Base-by-base conservation (phyloP, 768 basidiomycete species). In the Suillus brevipes region DNA sequence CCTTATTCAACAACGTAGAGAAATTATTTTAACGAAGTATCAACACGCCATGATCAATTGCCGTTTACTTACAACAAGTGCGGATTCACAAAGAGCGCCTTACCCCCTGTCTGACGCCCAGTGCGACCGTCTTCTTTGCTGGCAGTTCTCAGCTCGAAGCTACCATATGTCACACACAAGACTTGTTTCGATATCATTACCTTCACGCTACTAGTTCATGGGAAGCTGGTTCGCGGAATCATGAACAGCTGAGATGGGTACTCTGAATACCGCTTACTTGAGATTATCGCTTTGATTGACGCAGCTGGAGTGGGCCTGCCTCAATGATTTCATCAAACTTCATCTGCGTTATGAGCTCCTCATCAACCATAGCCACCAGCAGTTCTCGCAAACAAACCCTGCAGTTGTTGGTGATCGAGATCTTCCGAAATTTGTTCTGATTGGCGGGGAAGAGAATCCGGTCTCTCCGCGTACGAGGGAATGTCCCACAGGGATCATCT, bases 331-430 rank as follows among this genome's bases (percentile, higher is more conserved):
- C 40, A 49, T 64, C 62, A 40, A 71, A 71, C 49, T 31, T 66
- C 36, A 18, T 65, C 45, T 67, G 34, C 37, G 69, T 62, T 13
- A 71, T 57, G 45, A 71, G 52, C 25, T 63, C 56, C 34, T n/a
- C 62, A 43, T 63, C 43, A 20, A 68, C 67, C 70, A 66, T 70
- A 23, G 23, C 67, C 64, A 59, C 43, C n/a, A 69, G 60, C n/a
- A 71, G 45, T 12, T 69, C 64, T 34, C 62, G 62, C 61, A 62
- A 65, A 64, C 68, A 71, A 18, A 64, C 64, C 38, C 58, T 63
- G 52, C 70, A 67, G 38, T 60, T 67, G 58, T 71, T 71, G 52
- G 65, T 59, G 38, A 23, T 37, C 25, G 68, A 69, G 14, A 13
- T 52, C 38, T 60, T 66, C 28, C 67, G 62, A 53, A 65, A 71